Evolutionary conservation across 192 early-diverging fungal genomes (phyloP), one percentile per base, ranked within the genome.

Genomic region (Gaertneriomyces sp.): DNA sequence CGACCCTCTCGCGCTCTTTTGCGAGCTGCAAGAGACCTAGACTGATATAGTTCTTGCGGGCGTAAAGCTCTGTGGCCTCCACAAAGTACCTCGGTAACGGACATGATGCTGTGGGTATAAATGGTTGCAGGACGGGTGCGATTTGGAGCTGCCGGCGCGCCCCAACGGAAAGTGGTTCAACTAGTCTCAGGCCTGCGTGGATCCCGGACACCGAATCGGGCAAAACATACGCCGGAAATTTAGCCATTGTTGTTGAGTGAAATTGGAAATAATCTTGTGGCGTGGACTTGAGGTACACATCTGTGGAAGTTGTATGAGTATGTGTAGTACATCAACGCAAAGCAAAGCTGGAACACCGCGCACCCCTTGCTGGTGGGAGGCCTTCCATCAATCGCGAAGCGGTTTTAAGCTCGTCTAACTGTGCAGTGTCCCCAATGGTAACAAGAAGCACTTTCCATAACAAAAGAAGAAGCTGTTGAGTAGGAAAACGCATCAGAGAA

Each of bases 401-500:
- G 41, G 72, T 66, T 57, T 85, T 88, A 39, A 88, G 66, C 42
- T 59, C 51, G 7, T 59, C 68, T 14, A 90, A 74, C 14, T 77
- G 70, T 11, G 80, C 71, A 20, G 76, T 55, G 40, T 76, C 79
- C 7, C 90, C 90, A 11, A 90, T 57, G 38, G 82, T 85, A 11
- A 74, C 63, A 17, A 86, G 54, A 16, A 91, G 54, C 11, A 85
- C 77, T 73, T 91, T 91, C 86, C 86, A 90, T 0, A 89, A 71
- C 38, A 91, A 63, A 3, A 90, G 65, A 6, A 89, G 59, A 42
- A 91, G 72, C 85, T 90, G 50, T 12, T 20, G 4, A 7, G 49
- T n/a, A 62, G 43, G 66, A 42, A 57, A 39, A 47, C 20, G n/a
- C 43, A 9, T 7, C 19, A 44, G 14, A 57, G 14, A 19, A 33